Evolutionary conservation across 2,329 filamentous ascomycete genomes (phyloP).

Genomic region (Raffaelea ambrosiae): DNA sequence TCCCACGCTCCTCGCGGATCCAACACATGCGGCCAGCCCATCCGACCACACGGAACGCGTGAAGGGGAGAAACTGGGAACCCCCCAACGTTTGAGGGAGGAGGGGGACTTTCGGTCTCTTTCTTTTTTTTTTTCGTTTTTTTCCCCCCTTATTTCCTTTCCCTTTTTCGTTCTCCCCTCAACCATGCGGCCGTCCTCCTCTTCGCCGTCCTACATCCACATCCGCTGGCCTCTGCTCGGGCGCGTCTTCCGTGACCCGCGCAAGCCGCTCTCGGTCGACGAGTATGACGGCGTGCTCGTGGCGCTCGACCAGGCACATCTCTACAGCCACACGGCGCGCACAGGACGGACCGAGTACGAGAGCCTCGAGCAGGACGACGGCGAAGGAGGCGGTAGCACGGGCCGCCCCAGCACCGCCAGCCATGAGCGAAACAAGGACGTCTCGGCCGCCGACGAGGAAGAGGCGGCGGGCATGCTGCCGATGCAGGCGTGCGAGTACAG

Average conservation of each 20-base stretch:
- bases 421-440: slow-evolving; percentile 17
- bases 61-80: too few relatives aligned
- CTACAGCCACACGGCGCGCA: slow-evolving; percentile 44
- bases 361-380: slow-evolving; percentile 22
- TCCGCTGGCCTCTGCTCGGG: slow-evolving; percentile 5
- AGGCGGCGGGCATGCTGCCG: slow-evolving; percentile 41
- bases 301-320: slow-evolving; percentile 47
- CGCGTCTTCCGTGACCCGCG: slow-evolving; percentile 5
- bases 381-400: slow-evolving; percentile 17
- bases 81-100: too few relatives aligned
- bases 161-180: neutral
- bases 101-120: too few relatives aligned
- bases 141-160: neutral
- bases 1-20: too few relatives aligned
- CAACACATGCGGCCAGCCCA: too few relatives aligned
- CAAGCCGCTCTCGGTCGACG: slow-evolving; percentile 35
- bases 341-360: slow-evolving; percentile 35
- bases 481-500: slow-evolving; percentile 52
- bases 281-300: slow-evolving; percentile 43
- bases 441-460: slow-evolving; percentile 20
- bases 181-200: neutral
- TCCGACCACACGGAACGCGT: too few relatives aligned
- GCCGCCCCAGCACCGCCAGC: slow-evolving; percentile 19
- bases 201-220: neutral
- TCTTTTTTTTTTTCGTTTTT: neutral